Base-by-base conservation (phyloP, 1,139 yeast genomes). In the Geotrichum cucujoidarum region DNA sequence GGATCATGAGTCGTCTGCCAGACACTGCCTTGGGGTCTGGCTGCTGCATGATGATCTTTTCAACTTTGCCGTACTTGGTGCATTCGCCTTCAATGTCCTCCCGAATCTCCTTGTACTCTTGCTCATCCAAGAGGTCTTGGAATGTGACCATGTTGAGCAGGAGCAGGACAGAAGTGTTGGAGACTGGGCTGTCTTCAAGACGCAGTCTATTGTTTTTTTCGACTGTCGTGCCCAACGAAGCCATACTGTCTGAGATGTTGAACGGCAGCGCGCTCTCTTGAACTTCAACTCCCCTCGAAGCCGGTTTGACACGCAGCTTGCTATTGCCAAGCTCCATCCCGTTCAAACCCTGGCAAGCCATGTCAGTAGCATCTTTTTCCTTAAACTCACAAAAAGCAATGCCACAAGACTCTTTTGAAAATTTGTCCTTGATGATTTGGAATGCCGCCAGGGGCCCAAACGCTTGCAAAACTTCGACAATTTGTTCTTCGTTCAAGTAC, bases 101-200 rank as follows among this genome's bases (percentile, higher is more conserved):
- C 30, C 69, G 64, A 21, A 83, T 70, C 47, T 78, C 80, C 16
- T 71, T 66, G 52, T 71, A 77, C 43, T 72, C 76, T 0, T 63
- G 65, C 42, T 75, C 78, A 45, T 80, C 79, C 20, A 73, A 66
- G 46, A 84, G 65, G 52, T 87, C 95, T 47, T 77, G 78, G 1
- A 83, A 76, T 1, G 83, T 75, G 0, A 86, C 75, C 35, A 80
- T 69, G 59, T 89, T 89, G 41, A 85, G 65, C 11, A 89, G 64
- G 54, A 83, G 80, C 22, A 89, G 63, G 0, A 84, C 89, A 11
- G 65, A 73, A 59, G 87, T 50, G 38, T 43, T 34, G 17, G 43
- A 40, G 30, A 48, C 43, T 22, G 47, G 34, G 17, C 43, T 34
- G 14, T 33, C 30, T 8, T 38, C 43, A 31, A 17, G n/a, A 14